Evolutionary conservation across 805 yeast species (phyloP), one percentile per base, ranked within the genome.

Genomic region (Suhomyces prunicola): DNA sequence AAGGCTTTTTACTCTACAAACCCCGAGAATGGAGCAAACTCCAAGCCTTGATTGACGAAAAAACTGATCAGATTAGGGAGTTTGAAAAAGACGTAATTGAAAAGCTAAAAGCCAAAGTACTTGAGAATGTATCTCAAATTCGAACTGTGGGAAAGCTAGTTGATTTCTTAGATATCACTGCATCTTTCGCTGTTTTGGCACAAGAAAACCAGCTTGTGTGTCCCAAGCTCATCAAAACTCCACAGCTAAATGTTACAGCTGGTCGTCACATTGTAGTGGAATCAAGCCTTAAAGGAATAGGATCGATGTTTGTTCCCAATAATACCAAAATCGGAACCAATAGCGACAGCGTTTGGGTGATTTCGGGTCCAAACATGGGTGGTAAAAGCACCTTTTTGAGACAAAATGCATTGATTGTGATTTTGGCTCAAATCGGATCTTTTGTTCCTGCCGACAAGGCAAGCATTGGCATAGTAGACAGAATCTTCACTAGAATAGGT

Each of bases 261-360:
- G 98, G 98, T 0, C 74, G 97, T 29, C 98, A 94, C 67, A 64
- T 89, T 12, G 91, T 90, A 13, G 98, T 93, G 2, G 97, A 93
- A 63, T 81, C 84, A 33, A 89, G 90, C 1, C 71, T 88, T 51
- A 76, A 71, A 46, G 65, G 71, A 1, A 70, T 71, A 23, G 81
- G 85, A 1, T 69, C 64, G 13, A 71, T 74, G 51, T 87, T 86
- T 54, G 74, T 64, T 63, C 78, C 58, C 39, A 84, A 55, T 77
- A 74, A 74, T 49, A 67, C 76, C 1, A 23, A 35, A 1, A 49
- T 76, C 4, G 67, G 71, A 1, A 57, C 52, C 24, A 53, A 5
- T 45, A 61, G 57, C 50, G 56, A 36, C 27, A 57, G 13, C 49
- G 46, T 53, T 29, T 66, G 57, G 65, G 67, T 48, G 50, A 66